Conservation (phyloP, 1,139 yeast genomes). For the Suzukiozyma palmioleophila region DNA sequence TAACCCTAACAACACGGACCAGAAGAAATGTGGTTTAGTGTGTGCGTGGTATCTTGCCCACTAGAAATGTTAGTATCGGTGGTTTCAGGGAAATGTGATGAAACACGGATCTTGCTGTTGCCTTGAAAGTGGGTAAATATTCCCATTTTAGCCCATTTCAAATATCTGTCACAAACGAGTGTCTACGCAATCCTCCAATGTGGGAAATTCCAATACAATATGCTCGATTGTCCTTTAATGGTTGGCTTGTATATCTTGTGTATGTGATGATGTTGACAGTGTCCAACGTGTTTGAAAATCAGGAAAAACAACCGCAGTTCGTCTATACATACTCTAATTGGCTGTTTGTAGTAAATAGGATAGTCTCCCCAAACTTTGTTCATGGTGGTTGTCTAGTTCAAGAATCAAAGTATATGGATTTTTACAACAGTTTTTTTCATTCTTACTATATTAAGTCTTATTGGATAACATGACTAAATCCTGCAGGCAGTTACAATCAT, state of each 20-base stretch:
- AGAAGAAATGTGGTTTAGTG: constrained; percentile 74
- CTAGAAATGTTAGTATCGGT: constrained; percentile 37
- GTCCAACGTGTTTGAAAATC: neutral
- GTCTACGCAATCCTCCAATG: neutral
- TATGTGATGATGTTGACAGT: neutral
- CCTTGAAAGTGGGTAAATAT: no score
- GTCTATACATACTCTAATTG: constrained; percentile 51
- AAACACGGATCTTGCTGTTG: no score
- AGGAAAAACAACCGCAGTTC: neutral
- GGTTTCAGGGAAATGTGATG: no score
- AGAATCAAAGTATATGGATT: neutral
- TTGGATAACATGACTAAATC: constrained; percentile 7
- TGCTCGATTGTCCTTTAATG: no score
- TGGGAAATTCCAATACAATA: no score
- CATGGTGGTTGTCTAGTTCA: constrained; percentile 3
- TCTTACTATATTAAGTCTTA: constrained; percentile 7
- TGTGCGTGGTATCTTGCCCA: constrained; percentile 80
- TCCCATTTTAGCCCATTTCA: no score
- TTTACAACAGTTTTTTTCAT: constrained; percentile 7
- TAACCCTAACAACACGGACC: constrained; percentile 62
- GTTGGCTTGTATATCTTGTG: no score
- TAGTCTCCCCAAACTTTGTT: constrained; percentile 48
- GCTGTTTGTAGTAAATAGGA: constrained; percentile 60
- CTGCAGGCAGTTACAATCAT: neutral
- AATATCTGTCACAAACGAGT: neutral